Conservation (phyloP, 1,139 yeast genomes). For the Pichia terricola region DNA sequence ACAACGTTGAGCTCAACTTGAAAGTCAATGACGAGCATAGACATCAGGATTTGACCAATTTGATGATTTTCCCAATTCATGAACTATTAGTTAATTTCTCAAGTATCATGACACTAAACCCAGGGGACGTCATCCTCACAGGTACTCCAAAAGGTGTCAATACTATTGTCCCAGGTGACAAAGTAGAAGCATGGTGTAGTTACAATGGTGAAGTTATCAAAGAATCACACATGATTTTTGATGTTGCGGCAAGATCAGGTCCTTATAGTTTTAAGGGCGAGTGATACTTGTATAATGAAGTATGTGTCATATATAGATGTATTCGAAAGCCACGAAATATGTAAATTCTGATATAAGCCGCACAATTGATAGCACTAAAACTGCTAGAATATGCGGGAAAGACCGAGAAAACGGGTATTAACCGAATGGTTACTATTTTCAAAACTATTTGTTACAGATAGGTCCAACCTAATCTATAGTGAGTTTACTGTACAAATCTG, state of each 20-base stretch:
- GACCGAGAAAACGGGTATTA: too few species aligned
- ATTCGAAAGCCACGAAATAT: not conserved
- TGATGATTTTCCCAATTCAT: slow-evolving; percentile 87
- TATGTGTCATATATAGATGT: too few species aligned
- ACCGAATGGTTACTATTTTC: too few species aligned
- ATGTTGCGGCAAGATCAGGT: slow-evolving; percentile 66
- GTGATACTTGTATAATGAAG: not conserved
- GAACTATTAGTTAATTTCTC: slow-evolving; percentile 74
- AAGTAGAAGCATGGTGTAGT: slow-evolving; percentile 50
- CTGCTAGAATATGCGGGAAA: too few species aligned
- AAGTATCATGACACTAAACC: slow-evolving; percentile 76
- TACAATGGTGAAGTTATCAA: slow-evolving; percentile 48
- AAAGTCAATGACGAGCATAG: slow-evolving; percentile 58
- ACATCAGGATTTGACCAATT: slow-evolving; percentile 70
- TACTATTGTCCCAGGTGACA: slow-evolving; percentile 66
- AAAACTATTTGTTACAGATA: too few species aligned
- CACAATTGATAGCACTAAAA: too few species aligned
- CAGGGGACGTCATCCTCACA: slow-evolving; percentile 84
- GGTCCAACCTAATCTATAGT: too few species aligned
- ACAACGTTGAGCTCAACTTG: slow-evolving; percentile 57
- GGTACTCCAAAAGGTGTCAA: slow-evolving; percentile 99
- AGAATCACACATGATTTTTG: slow-evolving; percentile 42
- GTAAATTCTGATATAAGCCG: not conserved
- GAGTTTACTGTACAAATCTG: too few species aligned
- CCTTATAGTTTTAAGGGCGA: slow-evolving; percentile 53